A percentile compares a stretch with the other conserved stretches of the same genome.
Evolutionary conservation across 2,329 filamentous ascomycete genomes (phyloP).

Genomic region (Colletotrichum chlorophyti): DNA sequence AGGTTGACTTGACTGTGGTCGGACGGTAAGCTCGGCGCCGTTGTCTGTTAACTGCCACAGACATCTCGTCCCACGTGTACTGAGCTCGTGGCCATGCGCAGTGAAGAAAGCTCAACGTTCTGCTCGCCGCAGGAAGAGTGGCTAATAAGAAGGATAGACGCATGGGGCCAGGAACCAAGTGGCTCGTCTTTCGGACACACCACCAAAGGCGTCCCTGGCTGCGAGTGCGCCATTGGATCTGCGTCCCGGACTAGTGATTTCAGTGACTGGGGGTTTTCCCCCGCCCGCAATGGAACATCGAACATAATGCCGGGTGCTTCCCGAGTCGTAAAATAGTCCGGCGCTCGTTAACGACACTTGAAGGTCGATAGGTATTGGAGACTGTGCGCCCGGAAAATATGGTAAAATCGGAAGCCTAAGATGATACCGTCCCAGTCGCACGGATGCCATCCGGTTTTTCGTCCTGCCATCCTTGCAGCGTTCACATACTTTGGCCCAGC

Average conservation of each 20-base stretch:
- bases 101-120: conserved; percentile 2
- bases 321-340: background rate
- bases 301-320: background rate
- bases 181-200: conserved; percentile 19
- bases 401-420: too few species aligned
- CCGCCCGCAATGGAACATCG: background rate
- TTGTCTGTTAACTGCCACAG: background rate
- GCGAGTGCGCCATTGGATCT: background rate
- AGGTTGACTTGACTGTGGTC: too few species aligned
- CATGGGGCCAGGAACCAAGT: too few species aligned
- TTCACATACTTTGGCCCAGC: background rate
- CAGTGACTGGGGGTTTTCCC: too few species aligned
- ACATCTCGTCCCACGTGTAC: conserved; percentile 1
- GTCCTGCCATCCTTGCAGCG: background rate
- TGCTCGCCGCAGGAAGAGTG: background rate
- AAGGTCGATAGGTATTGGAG: background rate
- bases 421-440: conserved; percentile 2
- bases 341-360: background rate
- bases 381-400: background rate
- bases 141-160: background rate
- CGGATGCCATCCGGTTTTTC: conserved; percentile 19
- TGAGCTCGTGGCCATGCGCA: background rate
- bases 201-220: conserved; percentile 12
- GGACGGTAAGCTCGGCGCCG: background rate
- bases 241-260: background rate